Evolutionary conservation across 345 rosid genomes (phyloP).

Genomic region (Alliaria petiolata): DNA sequence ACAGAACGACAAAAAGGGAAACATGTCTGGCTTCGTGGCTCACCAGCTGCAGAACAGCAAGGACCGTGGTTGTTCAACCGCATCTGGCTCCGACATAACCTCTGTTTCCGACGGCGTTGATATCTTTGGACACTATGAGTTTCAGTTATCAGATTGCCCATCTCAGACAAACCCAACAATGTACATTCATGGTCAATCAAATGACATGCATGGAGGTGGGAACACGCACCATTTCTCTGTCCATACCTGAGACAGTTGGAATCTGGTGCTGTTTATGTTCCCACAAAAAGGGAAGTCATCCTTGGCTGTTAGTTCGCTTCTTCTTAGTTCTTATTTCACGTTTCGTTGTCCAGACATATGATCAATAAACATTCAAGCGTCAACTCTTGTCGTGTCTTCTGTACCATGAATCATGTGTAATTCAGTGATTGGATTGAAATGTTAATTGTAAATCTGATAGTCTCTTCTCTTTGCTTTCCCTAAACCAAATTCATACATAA

Average conservation of each 20-base stretch:
- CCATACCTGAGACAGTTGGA: conserved; percentile 27
- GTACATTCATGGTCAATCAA: conserved; percentile 21
- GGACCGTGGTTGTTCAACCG: conserved; percentile 35
- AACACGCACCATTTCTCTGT: conserved; percentile 33
- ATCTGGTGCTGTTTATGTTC: conserved; percentile 38
- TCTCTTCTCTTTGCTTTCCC: not conserved
- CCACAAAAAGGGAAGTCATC: conserved; percentile 71
- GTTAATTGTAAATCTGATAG: not conserved
- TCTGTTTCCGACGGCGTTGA: conserved; percentile 36
- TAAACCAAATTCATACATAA: not conserved
- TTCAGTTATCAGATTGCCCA: conserved; percentile 42
- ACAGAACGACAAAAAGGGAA: conserved; percentile 15
- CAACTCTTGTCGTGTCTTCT: not conserved
- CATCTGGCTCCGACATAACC: conserved; percentile 43
- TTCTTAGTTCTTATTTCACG: not conserved
- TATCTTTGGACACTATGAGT: conserved; percentile 41
- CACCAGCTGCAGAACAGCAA: conserved; percentile 22
- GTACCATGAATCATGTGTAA: conserved; percentile 2
- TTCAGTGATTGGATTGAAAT: not conserved
- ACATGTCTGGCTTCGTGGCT: conserved; percentile 18
- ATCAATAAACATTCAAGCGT: not conserved
- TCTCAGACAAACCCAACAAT: conserved; percentile 24
- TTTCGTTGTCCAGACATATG: not conserved
- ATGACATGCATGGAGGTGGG: conserved; percentile 33
- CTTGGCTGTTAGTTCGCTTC: conserved; percentile 55